Percentiles rank a stretch among this genome's conserved stretches.
phyloP scores from a whole-genome alignment of 768 basidiomycete genomes.

The Asterophora parasitica region DNA sequence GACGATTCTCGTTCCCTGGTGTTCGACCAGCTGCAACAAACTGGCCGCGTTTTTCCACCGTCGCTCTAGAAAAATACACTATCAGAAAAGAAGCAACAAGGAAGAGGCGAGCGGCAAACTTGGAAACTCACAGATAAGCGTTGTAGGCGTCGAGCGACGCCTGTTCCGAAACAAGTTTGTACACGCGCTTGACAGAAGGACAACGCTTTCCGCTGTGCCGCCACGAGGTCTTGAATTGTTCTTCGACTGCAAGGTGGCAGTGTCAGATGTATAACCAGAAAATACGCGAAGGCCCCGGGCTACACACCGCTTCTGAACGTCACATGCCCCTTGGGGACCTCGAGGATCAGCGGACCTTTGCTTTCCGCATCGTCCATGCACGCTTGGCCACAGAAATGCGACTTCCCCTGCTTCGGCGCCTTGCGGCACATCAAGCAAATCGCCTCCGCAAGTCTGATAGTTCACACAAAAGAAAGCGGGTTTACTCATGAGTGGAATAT shows the following conservation, averaged over 20 bases:
- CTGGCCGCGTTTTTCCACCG: constrained; percentile 56
- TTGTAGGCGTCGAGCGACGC: constrained; percentile 51
- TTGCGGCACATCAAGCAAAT: constrained; percentile 59
- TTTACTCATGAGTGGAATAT: not conserved
- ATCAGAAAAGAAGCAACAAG: not conserved
- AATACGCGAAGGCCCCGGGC: not conserved
- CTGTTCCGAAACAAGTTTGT: constrained; percentile 55
- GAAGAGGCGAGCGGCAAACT: not conserved
- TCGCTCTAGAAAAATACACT: constrained; percentile 29
- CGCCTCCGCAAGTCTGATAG: constrained; percentile 38
- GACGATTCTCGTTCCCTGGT: constrained; percentile 66
- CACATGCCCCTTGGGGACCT: constrained; percentile 53
- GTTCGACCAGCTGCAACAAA: constrained; percentile 51
- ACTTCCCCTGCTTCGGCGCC: constrained; percentile 47
- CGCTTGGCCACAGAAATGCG: constrained; percentile 56
- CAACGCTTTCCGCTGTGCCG: constrained; percentile 50
- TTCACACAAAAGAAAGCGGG: no score
- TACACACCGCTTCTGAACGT: constrained; percentile 64
- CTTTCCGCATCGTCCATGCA: constrained; percentile 53
- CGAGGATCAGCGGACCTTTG: constrained; percentile 52
- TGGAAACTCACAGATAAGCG: constrained; percentile 53
- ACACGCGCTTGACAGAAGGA: constrained; percentile 55
- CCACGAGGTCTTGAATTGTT: constrained; percentile 70
- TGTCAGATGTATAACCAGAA: not conserved
- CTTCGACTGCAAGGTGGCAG: constrained; percentile 37